Evolutionary conservation across 345 rosid species (phyloP), one percentile per base, ranked within the genome.

Genomic region (Microcos paniculata): DNA sequence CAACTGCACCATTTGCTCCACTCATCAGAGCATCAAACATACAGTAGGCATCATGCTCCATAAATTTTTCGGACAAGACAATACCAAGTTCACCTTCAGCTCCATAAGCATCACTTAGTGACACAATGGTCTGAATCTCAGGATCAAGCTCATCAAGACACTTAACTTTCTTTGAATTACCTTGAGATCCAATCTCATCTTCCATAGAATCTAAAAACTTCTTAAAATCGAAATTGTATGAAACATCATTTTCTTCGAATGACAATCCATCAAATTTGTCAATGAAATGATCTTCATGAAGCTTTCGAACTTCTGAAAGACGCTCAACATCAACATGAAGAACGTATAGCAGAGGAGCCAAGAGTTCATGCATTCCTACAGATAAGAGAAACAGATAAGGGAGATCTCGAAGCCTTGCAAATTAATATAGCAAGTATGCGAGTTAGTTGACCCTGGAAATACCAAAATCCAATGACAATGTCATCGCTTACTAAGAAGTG

Each of bases 21-120:
- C 82, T 91, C 98, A 96, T 93, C 68, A 96, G 76, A 78, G 98
- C 92, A 77, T 96, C 97, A 82, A 96, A 93, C 99, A 96, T 96
- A 58, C 94, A 89, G 82, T 93, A 96, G 24, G 97, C 98, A 84
- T 96, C 99, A 56, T 96, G 99, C 75, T 96, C 99, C 95, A 92
- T 87, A 80, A 96, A 93, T 81, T 96, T 96, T 84, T 96, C 98
- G 6, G 99, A 96, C 80, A 93, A 83, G 77, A 93, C 92, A 78
- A 92, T 88, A 70, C 99, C 99, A 31, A 96, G 87, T 85, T 96
- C 99, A 64, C 99, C 98, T 88, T 96, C 99, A 16, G 97, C 97
- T 58, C 99, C 99, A 43, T 96, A 96, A 51, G 98, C 91, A 83
- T 96, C 99, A 35, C 92, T 92, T 26, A 96, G 79, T 86, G 81